A percentile compares a stretch with the other conserved stretches of the same genome.
Conservation (phyloP, 768 basidiomycete genomes). For the Boletus huronensis region DNA sequence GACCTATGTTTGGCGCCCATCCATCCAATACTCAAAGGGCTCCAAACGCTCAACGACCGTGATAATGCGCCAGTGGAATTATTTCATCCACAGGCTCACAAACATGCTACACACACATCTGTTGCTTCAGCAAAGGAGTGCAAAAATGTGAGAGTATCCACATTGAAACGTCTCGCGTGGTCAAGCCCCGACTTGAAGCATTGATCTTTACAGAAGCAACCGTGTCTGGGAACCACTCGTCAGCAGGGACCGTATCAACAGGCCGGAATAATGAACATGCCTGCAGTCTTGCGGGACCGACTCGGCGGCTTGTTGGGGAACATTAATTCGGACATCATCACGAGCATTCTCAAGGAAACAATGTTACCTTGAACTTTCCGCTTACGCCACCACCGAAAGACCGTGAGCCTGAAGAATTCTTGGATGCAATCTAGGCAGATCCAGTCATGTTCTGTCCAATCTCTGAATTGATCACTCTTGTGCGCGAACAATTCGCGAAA, state of each 20-base stretch:
- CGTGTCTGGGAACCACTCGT: slow-evolving; percentile 4
- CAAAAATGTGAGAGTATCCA: background rate
- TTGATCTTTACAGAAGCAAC: slow-evolving; percentile 13
- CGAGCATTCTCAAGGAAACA: background rate
- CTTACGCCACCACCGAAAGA: slow-evolving; percentile 11
- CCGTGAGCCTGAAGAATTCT: slow-evolving; percentile 4
- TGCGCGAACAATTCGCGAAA: slow-evolving; percentile 7
- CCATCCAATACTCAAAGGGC: background rate
- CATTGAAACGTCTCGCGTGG: slow-evolving; percentile 12
- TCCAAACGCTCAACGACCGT: background rate
- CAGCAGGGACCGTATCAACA: background rate
- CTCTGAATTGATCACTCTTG: slow-evolving; percentile 1
- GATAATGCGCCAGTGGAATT: background rate
- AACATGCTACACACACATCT: background rate
- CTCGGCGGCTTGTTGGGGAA: background rate
- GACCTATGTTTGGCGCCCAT: background rate
- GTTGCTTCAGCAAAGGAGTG: background rate
- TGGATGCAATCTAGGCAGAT: slow-evolving; percentile 1
- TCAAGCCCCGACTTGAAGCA: slow-evolving; percentile 6
- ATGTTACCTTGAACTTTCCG: slow-evolving; percentile 7
- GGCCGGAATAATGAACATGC: background rate
- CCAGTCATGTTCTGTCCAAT: slow-evolving; percentile 11
- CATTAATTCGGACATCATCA: background rate
- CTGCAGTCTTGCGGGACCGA: slow-evolving; percentile 6
- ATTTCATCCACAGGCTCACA: slow-evolving; percentile 7